phyloP scores from a whole-genome alignment of 805 yeast genomes.

The Candida qinlingensis region DNA sequence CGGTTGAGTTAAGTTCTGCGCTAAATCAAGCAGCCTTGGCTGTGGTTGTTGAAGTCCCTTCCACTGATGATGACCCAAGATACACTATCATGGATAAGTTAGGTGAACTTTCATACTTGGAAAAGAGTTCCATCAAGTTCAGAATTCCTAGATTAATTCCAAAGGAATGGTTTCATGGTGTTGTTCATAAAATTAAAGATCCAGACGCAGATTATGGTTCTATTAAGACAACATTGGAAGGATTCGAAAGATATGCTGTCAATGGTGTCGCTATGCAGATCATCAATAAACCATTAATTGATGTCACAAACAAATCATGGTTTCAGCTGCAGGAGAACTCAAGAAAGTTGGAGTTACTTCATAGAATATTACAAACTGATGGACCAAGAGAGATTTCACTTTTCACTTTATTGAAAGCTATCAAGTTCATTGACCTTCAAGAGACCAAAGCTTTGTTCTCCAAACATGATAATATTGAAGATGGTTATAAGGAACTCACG shows the following conservation, averaged over 20 bases:
- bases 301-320: slow-evolving; percentile 38
- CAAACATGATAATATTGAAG: slow-evolving; percentile 14
- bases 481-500: slow-evolving; percentile 25
- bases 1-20: slow-evolving; percentile 46
- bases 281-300: slow-evolving; percentile 30
- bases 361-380: slow-evolving; percentile 35
- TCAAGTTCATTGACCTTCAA: slow-evolving; percentile 28
- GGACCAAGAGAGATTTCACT: slow-evolving; percentile 39
- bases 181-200: slow-evolving; percentile 16
- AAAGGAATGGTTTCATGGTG: slow-evolving; percentile 27
- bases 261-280: slow-evolving; percentile 29
- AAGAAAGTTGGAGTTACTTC: slow-evolving; percentile 40
- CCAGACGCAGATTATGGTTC: slow-evolving; percentile 23
- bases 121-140: slow-evolving; percentile 38
- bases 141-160: slow-evolving; percentile 54
- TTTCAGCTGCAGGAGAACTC: slow-evolving; percentile 33
- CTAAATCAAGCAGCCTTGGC: slow-evolving; percentile 41
- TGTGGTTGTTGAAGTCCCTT: slow-evolving; percentile 52
- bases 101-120: slow-evolving; percentile 51
- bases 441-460: slow-evolving; percentile 15
- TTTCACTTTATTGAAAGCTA: slow-evolving; percentile 32
- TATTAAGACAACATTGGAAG: slow-evolving; percentile 27
- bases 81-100: slow-evolving; percentile 51
- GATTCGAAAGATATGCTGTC: slow-evolving; percentile 25
- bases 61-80: slow-evolving; percentile 41